Evolutionary conservation across 2,329 filamentous ascomycete species (phyloP).

Genomic region (Colletotrichum brevisporum): DNA sequence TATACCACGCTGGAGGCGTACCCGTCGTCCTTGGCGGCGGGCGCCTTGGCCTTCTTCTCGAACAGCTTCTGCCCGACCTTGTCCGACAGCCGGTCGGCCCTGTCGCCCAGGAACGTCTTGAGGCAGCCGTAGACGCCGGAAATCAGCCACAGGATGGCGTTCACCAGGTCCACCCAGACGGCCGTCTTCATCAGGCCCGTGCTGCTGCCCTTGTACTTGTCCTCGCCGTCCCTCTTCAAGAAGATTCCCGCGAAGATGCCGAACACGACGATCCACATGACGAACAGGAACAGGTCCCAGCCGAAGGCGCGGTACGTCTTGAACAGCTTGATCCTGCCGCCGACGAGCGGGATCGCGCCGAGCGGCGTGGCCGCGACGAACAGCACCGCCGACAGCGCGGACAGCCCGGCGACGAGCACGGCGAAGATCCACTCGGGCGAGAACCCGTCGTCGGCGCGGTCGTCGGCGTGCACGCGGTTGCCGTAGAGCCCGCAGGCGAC

Average conservation of each 20-base stretch:
- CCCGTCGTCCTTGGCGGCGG: conserved; percentile 43
- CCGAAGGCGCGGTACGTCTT: conserved; percentile 60
- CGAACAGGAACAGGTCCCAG: conserved; percentile 60
- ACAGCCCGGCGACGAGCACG: conserved; percentile 68
- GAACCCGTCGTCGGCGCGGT: conserved; percentile 54
- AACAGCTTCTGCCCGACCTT: conserved; percentile 57
- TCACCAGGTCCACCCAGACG: conserved; percentile 80
- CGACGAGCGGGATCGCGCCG: conserved; percentile 50
- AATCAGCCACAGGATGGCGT: conserved; percentile 75
- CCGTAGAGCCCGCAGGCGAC: conserved; percentile 79
- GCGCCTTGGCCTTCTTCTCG: conserved; percentile 47
- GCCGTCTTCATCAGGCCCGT: conserved; percentile 75
- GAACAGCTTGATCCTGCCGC: conserved; percentile 50
- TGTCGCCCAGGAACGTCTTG: conserved; percentile 58
- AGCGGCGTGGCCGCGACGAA: conserved; percentile 56
- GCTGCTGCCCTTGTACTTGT: conserved; percentile 60
- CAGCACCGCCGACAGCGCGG: conserved; percentile 64
- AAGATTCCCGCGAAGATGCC: conserved; percentile 82
- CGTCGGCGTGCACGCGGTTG: conserved; percentile 67
- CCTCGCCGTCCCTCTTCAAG: conserved; percentile 70
- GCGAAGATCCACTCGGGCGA: conserved; percentile 75
- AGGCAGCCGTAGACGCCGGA: conserved; percentile 58
- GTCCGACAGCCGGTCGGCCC: conserved; percentile 55
- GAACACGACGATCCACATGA: conserved; percentile 76
- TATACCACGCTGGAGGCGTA: conserved; percentile 50